Base-by-base conservation (phyloP, 169 alveolate genomes). In the Eimeria necatrix region DNA sequence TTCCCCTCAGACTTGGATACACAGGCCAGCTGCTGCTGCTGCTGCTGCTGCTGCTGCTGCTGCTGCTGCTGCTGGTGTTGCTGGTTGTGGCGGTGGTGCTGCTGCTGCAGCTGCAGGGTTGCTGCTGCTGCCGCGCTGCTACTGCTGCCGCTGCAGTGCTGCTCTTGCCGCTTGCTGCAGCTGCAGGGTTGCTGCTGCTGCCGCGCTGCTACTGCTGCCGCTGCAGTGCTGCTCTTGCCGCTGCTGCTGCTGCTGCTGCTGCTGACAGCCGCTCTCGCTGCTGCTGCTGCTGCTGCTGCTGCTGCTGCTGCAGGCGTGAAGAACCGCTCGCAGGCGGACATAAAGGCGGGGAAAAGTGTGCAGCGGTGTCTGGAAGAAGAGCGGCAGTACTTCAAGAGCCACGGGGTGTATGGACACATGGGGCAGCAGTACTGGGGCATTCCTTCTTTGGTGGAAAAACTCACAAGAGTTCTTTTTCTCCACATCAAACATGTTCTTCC, bases 401-500 rank as follows among this genome's bases (percentile, higher is more conserved):
- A 99, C 96, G 99, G 99, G 5, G 96, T 98, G 48, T 99, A 99
- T 96, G 98, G 99, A 73, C 97, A 98, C 53, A 96, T 99, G 95
- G 98, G 99, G 48, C 98, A 98, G 48, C 97, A 96, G n/a, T 48
- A 98, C 48, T 96, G 99, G 86, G 99, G 99, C n/a, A 98, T 99
- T n/a, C 99, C 97, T 53, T 97, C 98, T 9, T 97, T 99, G 78
- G 98, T 99, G 48, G 97, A 98, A 81, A 99, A 99, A 96, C 97
- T 99, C 71, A 99, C 99, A 53, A 98, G 98, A 94, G 99, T 99
- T 41, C 96, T 99, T 71, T 98, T 98, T 95, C 98, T 98, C 92
- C 99, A 99, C 96, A 99, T 99, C 74, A 98, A 99, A 86, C 97
- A 99, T 64, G 98, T 98, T 68, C 97, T 99, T 46, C 99, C 99